Evolutionary conservation across 2,329 filamentous ascomycete species (phyloP), one percentile per base, ranked within the genome.

Genomic region (Chaetoscypha palmicola): DNA sequence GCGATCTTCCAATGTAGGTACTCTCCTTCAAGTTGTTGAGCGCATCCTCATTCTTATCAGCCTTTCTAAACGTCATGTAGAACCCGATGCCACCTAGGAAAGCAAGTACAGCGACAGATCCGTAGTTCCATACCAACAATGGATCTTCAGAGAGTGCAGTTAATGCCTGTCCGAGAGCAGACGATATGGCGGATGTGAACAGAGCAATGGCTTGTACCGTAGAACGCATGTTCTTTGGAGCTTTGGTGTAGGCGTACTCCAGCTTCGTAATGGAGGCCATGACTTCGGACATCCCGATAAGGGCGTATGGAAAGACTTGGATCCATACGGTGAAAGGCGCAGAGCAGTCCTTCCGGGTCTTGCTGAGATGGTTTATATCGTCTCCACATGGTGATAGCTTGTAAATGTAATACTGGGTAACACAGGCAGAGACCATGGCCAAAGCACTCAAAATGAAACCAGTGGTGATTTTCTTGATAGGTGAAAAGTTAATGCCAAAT

Each of bases 181-280:
- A 68, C 7, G 72, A 73, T 45, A 80, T 65, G 0, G 76, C 76
- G 43, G 70, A 76, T 56, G 74, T 79, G 50, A 80, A 69, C 7
- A 79, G 64, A 53, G 69, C 75, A 46, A 80, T 65, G 0, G 76
- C 70, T 55, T 75, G 68, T 21, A 80, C 72, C 11, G 75, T 77
- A 0, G 74, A 77, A 60, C 80, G 76, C 80, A 86, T 84, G 59
- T 71, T 77, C 32, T 74, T 73, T 2, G 82, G 82, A 0, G 83
- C 82, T 63, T 86, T 85, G 57, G 80, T 84, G 64, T 80, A 86
- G 14, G 81, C 82, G 53, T 86, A 86, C 60, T 87, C 83, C 9
- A 84, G 72, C 48, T 77, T 77, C 1, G 81, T 83, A 48, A 86
- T 78, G 9, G 76, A 81, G 36, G 76, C 76, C 56, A 81, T 76